A percentile compares a stretch with the other conserved stretches of the same genome.
These are phyloP conservation scores for Pseudogymnoascus sp. DNA, from an alignment of 2,329 filamentous ascomycete species.

Conservation along the genomic window DNA sequence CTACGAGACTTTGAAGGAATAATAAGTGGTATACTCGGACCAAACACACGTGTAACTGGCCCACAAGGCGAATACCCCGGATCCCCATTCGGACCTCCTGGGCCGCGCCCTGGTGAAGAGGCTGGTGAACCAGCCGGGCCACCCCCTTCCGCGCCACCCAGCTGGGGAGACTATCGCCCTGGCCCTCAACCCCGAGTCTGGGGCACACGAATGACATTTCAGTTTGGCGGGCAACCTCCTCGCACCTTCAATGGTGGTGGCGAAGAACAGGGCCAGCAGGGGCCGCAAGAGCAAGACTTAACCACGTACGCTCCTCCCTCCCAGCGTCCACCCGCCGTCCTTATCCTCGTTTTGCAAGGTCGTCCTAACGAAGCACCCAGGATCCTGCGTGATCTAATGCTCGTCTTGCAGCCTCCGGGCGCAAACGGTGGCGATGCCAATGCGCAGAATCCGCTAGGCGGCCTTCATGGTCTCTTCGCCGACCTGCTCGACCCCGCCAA, in stretches of 20 bases:
- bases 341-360: slow-evolving; percentile 2
- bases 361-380: slow-evolving; percentile 3
- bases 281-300: slow-evolving; percentile 40
- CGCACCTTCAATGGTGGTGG: not conserved
- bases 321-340: slow-evolving; percentile 13
- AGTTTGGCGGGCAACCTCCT: not conserved
- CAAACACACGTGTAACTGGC: not conserved
- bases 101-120: not conserved
- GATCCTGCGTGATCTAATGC: slow-evolving; percentile 5
- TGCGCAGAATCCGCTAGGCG: not conserved
- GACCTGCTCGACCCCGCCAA: slow-evolving; percentile 47
- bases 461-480: slow-evolving; percentile 36
- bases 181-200: slow-evolving; percentile 16
- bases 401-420: not conserved
- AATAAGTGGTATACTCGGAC: not conserved
- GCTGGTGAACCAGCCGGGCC: not conserved
- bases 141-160: not conserved
- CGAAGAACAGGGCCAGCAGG: slow-evolving; percentile 24
- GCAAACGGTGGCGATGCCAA: not conserved
- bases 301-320: slow-evolving; percentile 36
- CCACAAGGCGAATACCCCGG: not conserved
- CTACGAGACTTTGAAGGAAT: not conserved
- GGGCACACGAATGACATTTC: slow-evolving; percentile 26
- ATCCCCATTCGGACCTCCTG: not conserved
- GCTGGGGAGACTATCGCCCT: not conserved